Base-by-base conservation (phyloP, 2,329 filamentous ascomycete species). In the Monilinia fructicola region DNA sequence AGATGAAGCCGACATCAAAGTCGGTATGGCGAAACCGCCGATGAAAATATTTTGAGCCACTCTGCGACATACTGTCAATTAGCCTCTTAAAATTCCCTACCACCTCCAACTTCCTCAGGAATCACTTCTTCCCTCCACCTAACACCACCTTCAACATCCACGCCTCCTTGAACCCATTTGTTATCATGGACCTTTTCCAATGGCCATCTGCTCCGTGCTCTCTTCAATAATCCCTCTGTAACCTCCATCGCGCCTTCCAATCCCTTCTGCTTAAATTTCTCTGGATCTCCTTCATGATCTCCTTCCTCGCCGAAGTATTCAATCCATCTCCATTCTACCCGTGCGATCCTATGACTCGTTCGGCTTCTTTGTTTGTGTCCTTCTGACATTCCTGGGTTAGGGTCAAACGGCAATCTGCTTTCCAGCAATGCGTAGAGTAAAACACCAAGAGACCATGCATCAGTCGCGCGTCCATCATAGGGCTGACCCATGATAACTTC, bases 271-370 rank as follows among this genome's bases (percentile, higher is more conserved):
- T 85, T 84, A 70, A 89, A 88, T 69, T 85, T 87, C 72, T 77
- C 82, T 69, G 81, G 79, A 71, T 86, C 82, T 3, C 83, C 83
- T 59, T 97, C 92, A 83, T 96, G 95, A 65, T 97, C 92, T 46
- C 92, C 93, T 65, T 96, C 91, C 14, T 90, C 87, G 67, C 93
- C 89, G 1, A 88, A 92, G 75, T 90, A 97, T 68, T 90, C 87
- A 69, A 92, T 88, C 95, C 95, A 99, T 58, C 90, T 87, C 95
- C 95, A 99, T 76, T 99, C 95, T 61, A 93, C 91, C 46, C 95
- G 85, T 2, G 95, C 95, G 69, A 99, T 98, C n/a, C 93, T 89
- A 76, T 99, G 95, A 63, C 90, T 94, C 0, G 92, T 94, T 65
- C 92, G 84, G 72, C 90, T 93, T 73, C 90, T 83, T 84, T 92